Evolutionary conservation across 768 basidiomycete genomes (phyloP).

Genomic region (Paxillus involutus): DNA sequence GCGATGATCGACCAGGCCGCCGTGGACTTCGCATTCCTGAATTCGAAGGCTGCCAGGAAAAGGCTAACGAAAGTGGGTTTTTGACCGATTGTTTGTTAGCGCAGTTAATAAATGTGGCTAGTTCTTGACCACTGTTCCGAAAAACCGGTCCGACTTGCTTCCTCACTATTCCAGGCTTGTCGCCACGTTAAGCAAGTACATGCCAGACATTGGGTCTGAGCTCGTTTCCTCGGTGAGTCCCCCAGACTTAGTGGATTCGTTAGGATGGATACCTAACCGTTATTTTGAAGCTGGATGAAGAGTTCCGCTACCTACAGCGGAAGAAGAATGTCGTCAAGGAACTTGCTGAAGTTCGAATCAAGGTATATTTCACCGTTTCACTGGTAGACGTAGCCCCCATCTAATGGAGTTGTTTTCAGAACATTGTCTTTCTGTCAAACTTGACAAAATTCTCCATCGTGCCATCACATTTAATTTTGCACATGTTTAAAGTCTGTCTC

Average conservation of each 20-base stretch:
- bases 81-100: neutral
- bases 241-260: neutral
- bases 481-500: conserved; percentile 95
- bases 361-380: conserved; percentile 45
- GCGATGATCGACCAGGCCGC: conserved; percentile 89
- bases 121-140: conserved; percentile 83
- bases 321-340: conserved; percentile 94
- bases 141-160: conserved; percentile 84
- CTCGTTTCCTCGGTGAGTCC: conserved; percentile 73
- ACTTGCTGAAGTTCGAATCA: conserved; percentile 78
- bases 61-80: conserved; percentile 74
- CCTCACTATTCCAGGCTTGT: conserved; percentile 92
- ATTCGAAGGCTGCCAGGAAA: conserved; percentile 95
- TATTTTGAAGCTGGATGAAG: conserved; percentile 80
- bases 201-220: conserved; percentile 90
- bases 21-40: conserved; percentile 94
- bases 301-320: conserved; percentile 91
- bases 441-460: conserved; percentile 96
- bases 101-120: conserved; percentile 29
- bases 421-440: conserved; percentile 83
- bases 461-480: conserved; percentile 87
- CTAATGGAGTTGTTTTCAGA: conserved; percentile 46
- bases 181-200: conserved; percentile 85
- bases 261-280: conserved; percentile 3
- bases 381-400: neutral